A percentile compares a stretch with the other conserved stretches of the same genome.
Evolutionary conservation across 805 yeast species (phyloP).

Genomic region (Priceomyces melissophilus): DNA sequence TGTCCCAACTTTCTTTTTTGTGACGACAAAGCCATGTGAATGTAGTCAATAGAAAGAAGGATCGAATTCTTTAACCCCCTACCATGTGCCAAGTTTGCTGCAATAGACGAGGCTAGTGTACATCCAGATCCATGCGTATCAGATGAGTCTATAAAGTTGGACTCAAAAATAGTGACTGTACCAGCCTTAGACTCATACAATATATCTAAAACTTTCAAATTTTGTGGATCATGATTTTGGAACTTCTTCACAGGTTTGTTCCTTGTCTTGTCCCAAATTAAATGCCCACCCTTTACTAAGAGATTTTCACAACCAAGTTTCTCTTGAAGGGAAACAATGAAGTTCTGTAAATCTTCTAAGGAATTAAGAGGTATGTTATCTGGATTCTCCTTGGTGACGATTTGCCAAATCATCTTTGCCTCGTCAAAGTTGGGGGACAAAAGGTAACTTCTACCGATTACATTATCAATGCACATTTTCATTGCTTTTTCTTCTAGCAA

Average conservation of each 20-base stretch:
- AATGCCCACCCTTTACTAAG: conserved; percentile 79
- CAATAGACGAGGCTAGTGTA: conserved; percentile 76
- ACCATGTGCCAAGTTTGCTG: conserved; percentile 68
- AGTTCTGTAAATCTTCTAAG: conserved; percentile 32
- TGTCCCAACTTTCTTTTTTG: conserved; percentile 44
- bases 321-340: conserved; percentile 22
- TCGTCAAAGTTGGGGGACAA: conserved; percentile 77
- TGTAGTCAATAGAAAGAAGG: conserved; percentile 56
- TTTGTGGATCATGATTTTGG: not conserved
- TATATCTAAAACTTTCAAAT: conserved; percentile 47
- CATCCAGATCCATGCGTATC: conserved; percentile 92
- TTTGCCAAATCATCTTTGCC: conserved; percentile 43
- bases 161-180: conserved; percentile 42
- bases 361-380: conserved; percentile 19
- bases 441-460: conserved; percentile 54
- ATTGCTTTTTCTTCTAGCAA: conserved; percentile 50
- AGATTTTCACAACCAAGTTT: conserved; percentile 46
- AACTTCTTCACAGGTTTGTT: conserved; percentile 11
- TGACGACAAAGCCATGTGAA: conserved; percentile 57
- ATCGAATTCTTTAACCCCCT: conserved; percentile 46
- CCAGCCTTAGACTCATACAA: conserved; percentile 44
- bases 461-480: conserved; percentile 34
- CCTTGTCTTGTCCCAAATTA: conserved; percentile 36
- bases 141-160: conserved; percentile 41
- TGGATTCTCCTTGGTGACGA: conserved; percentile 20